phyloP scores from a whole-genome alignment of 176 grass and related monocot species.

The Thinopyrum elongatum region DNA sequence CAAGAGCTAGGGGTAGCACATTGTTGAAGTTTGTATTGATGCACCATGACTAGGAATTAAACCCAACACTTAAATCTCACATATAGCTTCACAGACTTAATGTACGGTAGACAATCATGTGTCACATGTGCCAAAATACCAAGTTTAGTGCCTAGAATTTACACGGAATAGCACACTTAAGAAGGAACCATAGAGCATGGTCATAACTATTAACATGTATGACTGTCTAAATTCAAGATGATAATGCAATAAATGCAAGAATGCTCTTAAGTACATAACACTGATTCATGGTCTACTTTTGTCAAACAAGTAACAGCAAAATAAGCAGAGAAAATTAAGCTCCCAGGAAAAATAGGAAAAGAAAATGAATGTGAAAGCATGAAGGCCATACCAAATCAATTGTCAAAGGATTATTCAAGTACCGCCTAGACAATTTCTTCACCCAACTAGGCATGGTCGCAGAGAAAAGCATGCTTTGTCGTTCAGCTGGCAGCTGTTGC shows the following conservation, averaged over 20 bases:
- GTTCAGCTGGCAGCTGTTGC: slow-evolving; percentile 55
- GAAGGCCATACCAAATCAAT: slow-evolving; percentile 80
- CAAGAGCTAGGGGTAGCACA: not conserved
- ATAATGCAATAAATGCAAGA: not conserved
- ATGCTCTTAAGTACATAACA: slow-evolving; percentile 3
- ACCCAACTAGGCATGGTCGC: slow-evolving; percentile 99
- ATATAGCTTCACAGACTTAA: not conserved
- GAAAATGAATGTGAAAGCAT: not conserved
- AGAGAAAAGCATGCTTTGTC: slow-evolving; percentile 98
- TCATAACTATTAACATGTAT: not conserved
- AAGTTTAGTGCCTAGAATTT: not conserved
- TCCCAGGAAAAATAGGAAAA: not conserved
- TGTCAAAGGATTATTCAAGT: slow-evolving; percentile 88
- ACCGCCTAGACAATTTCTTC: slow-evolving; percentile 80
- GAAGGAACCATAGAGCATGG: not conserved
- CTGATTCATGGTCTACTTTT: not conserved
- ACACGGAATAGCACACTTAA: slow-evolving; percentile 8
- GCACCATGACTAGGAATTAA: not conserved
- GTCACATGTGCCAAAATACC: not conserved
- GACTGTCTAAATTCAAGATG: slow-evolving; percentile 8
- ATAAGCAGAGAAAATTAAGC: not conserved
- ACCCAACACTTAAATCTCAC: not conserved
- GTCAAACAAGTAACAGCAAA: not conserved
- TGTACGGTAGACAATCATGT: not conserved
- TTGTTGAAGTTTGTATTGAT: not conserved